Percentiles rank a stretch among this genome's conserved stretches.
Evolutionary conservation across 2,329 filamentous ascomycete species (phyloP).

Genomic region (Gaeumannomyces sp.): DNA sequence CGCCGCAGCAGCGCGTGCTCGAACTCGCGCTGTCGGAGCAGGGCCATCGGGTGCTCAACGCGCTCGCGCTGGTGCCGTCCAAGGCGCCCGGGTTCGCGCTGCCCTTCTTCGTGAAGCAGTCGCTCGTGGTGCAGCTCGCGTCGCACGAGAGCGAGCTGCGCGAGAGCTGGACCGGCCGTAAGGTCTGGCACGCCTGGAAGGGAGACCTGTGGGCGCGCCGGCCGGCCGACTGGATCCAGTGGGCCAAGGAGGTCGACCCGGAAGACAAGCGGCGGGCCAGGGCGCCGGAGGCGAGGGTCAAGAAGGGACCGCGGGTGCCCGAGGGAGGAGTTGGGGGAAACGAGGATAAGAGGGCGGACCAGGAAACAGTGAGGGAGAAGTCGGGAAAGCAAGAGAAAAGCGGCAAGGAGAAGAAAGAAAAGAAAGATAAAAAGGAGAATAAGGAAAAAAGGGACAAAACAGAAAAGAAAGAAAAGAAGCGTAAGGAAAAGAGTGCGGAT

Average conservation of each 20-base stretch:
- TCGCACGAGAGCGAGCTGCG: constrained; percentile 43
- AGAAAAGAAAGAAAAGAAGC: not conserved
- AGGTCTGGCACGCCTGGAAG: constrained; percentile 52
- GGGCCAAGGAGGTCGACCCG: constrained; percentile 46
- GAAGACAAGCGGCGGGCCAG: constrained; percentile 28
- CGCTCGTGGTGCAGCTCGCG: constrained; percentile 43
- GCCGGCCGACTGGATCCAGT: constrained; percentile 48
- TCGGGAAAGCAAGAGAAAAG: too few relatives aligned
- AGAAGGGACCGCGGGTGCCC: not conserved
- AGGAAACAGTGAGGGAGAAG: not conserved
- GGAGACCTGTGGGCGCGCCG: constrained; percentile 51
- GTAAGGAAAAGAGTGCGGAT: not conserved
- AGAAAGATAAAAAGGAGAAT: not conserved
- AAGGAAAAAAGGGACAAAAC: not conserved
- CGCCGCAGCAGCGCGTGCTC: constrained; percentile 24
- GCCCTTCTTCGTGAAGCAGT: constrained; percentile 53
- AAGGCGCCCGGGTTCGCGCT: constrained; percentile 41
- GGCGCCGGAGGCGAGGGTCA: constrained; percentile 23
- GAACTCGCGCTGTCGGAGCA: constrained; percentile 43
- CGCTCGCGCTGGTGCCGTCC: constrained; percentile 43
- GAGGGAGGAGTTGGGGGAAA: not conserved
- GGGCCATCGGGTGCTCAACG: constrained; percentile 45
- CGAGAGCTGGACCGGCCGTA: constrained; percentile 47
- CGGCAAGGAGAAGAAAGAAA: not conserved
- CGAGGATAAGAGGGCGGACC: not conserved